Base-by-base conservation (phyloP, 1,139 yeast species). In the Debaryomyces coudertii region DNA sequence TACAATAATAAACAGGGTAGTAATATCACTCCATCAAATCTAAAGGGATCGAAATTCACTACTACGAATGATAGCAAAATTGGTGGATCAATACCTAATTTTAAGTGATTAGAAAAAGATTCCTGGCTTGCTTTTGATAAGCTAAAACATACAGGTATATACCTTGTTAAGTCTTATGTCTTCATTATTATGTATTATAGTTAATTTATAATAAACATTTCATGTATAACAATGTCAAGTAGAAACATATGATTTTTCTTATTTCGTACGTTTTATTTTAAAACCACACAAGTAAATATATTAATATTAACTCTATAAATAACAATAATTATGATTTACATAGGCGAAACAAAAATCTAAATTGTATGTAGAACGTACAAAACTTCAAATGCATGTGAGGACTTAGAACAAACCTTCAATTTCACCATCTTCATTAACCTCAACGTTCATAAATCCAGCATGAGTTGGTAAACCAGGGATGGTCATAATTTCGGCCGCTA, bases 371-470 rank as follows among this genome's bases (percentile, higher is more conserved):
- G 9, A 24, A 29, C 14, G 36, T 15, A 8, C 8, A 9, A 15
- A 5, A 4, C 7, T 20, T 22, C 22, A 20, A 31, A 28, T 18
- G 33, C 20, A 23, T 28, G 20, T 14, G 15, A 40, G 15, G 33
- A 42, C 12, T 40, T 71, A 86, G 58, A 86, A 86, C 56, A 87
- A 73, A 15, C 95, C 95, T 60, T 86, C 92, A 50, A 87, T 86
- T 56, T 86, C 86, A 43, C 92, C 93, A 39, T 86, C 82, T 34
- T 85, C 89, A 61, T 83, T 79, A 36, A 87, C 87, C 66, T 87
- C 93, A 45, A 87, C 92, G 57, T 86, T 85, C 92, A 87, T 86
- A 69, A 83, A 87, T 31, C 93, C 93, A 49, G 89, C 86, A 64
- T 85, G 87, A 9, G 93, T 86, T 49, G 93, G 86, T 60, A 87